A percentile compares a stretch with the other conserved stretches of the same genome.
These are phyloP conservation scores for Toxoplasma gondii DNA, from an alignment of 169 alveolate genomes.

Conservation along the genomic window DNA sequence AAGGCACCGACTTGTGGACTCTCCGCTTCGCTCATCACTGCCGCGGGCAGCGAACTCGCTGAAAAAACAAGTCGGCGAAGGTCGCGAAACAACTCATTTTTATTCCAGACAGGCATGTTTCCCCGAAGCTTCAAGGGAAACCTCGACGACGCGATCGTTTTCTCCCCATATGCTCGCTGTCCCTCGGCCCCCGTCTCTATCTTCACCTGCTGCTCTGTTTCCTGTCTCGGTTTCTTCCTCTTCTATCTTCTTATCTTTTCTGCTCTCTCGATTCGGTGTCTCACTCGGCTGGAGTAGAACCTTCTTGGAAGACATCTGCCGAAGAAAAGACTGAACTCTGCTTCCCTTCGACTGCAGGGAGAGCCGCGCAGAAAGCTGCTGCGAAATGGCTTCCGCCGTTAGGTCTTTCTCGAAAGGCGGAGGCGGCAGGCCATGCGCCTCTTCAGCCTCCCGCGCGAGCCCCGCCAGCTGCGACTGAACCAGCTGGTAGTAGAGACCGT, in stretches of 20 bases:
- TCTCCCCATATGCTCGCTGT: too few relatives aligned
- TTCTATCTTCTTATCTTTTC: too few relatives aligned
- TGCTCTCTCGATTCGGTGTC: too few relatives aligned
- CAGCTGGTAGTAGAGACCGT: slow-evolving; percentile 54
- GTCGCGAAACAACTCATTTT: too few relatives aligned
- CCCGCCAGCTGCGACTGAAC: slow-evolving; percentile 36
- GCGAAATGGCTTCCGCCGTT: not conserved
- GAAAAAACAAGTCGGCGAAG: not conserved
- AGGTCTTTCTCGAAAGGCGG: not conserved
- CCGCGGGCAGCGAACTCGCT: not conserved
- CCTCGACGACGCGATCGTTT: too few relatives aligned
- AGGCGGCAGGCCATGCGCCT: not conserved
- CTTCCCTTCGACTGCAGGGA: not conserved
- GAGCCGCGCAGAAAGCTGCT: not conserved
- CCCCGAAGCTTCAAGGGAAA: too few relatives aligned
- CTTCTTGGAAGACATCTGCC: too few relatives aligned
- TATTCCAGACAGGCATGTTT: too few relatives aligned
- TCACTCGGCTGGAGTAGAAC: too few relatives aligned
- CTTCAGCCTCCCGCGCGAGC: not conserved
- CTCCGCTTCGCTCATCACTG: not conserved
- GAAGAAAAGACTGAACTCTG: too few relatives aligned
- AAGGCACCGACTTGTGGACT: not conserved
- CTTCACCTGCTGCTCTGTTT: not conserved
- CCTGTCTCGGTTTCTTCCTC: not conserved
- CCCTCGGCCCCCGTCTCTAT: too few relatives aligned